Evolutionary conservation across 371 early-diverging fungal species (phyloP).

Genomic region (Mortierella sp.): DNA sequence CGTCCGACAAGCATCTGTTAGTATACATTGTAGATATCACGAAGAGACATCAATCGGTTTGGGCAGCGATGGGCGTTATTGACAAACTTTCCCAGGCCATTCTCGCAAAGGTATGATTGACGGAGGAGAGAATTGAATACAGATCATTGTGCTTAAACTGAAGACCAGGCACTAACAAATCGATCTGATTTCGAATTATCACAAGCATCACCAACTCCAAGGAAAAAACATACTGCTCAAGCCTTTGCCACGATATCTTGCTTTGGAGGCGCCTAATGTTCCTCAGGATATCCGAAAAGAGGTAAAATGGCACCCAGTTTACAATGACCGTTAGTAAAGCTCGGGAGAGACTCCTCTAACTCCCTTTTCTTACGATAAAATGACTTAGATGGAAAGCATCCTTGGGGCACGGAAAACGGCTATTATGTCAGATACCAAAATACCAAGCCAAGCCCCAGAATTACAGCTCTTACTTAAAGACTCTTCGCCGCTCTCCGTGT

Average conservation of each 20-base stretch:
- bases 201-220: constrained; percentile 57
- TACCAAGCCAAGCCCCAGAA: constrained; percentile 53
- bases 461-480: constrained; percentile 54
- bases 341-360: background rate
- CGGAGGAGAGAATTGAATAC: constrained; percentile 3
- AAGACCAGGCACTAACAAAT: background rate
- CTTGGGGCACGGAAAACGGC: constrained; percentile 16
- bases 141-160: background rate
- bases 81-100: constrained; percentile 51
- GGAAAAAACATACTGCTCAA: constrained; percentile 38
- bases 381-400: constrained; percentile 31
- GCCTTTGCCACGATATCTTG: constrained; percentile 35
- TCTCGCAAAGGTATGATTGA: constrained; percentile 33
- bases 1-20: constrained; percentile 61
- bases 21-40: constrained; percentile 65
- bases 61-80: constrained; percentile 63
- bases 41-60: constrained; percentile 65
- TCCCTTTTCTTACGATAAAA: background rate
- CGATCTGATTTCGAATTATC: background rate
- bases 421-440: constrained; percentile 2
- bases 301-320: background rate
- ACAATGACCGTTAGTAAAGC: background rate
- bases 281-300: constrained; percentile 46
- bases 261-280: constrained; percentile 38
- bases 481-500: constrained; percentile 37